Conservation (phyloP, 176 grass and related monocot species). For the Lolium multiflorum region DNA sequence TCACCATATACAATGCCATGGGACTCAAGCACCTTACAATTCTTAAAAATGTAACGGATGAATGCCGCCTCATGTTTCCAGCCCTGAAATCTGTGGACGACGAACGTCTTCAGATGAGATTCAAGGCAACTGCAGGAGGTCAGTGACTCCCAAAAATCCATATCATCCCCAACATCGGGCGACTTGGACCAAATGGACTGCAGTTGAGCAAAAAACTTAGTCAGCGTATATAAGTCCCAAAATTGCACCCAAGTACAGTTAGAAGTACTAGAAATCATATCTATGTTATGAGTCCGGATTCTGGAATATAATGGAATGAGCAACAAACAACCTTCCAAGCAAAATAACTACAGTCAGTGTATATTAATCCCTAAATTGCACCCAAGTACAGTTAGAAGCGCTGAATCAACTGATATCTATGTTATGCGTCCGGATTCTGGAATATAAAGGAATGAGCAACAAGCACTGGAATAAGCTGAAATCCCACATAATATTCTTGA, state of each 20-base stretch:
- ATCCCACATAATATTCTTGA: neutral
- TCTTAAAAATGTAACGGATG: neutral
- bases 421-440: neutral
- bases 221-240: neutral
- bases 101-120: slow-evolving; percentile 42
- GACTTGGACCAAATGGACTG: neutral
- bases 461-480: neutral
- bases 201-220: neutral
- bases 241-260: neutral
- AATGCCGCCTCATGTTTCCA: neutral
- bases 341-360: too few relatives aligned
- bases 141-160: slow-evolving; percentile 28
- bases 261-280: neutral
- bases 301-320: neutral
- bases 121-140: slow-evolving; percentile 30
- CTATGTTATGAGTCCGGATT: neutral
- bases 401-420: neutral
- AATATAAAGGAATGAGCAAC: neutral
- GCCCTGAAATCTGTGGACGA: neutral
- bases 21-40: slow-evolving; percentile 6
- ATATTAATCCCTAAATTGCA: neutral
- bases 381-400: neutral
- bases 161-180: neutral
- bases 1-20: neutral
- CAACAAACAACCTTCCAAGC: neutral